phyloP scores from a whole-genome alignment of 345 rosid species.

The Camelina neglecta region DNA sequence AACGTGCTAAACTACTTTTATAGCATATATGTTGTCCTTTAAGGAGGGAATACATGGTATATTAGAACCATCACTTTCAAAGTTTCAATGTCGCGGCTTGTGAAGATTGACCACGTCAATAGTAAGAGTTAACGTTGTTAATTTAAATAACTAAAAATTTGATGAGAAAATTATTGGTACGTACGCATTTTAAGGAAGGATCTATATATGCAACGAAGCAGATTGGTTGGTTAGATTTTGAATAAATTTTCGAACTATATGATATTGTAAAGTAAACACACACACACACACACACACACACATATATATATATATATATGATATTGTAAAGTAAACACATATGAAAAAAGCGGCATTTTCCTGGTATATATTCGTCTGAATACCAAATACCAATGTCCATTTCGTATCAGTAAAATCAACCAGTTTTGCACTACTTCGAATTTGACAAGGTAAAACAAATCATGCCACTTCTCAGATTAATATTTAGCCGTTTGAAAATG shows the following conservation, averaged over 20 bases:
- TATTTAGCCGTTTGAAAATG: constrained; percentile 9
- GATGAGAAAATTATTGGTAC: constrained; percentile 5
- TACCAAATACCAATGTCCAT: not conserved
- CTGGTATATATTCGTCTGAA: constrained; percentile 4
- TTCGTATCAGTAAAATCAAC: not conserved
- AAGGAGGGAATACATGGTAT: constrained; percentile 8
- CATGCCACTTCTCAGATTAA: constrained; percentile 15
- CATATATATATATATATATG: not conserved
- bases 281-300: not conserved
- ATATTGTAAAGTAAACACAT: not conserved
- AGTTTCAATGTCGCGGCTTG: constrained; percentile 32
- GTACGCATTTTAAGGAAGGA: constrained; percentile 42
- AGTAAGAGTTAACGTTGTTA: constrained; percentile 1
- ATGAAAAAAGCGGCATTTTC: not conserved
- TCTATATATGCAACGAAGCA: constrained; percentile 24
- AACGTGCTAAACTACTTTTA: constrained; percentile 24
- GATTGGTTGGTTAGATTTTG: constrained; percentile 30
- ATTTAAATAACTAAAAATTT: not conserved
- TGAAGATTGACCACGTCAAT: constrained; percentile 37
- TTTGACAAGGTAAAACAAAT: not conserved
- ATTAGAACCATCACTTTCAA: constrained; percentile 38
- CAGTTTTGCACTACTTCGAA: not conserved
- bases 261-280: not conserved
- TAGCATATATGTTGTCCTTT: constrained; percentile 21
- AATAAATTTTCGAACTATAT: constrained; percentile 3